phyloP scores from a whole-genome alignment of 345 rosid species.

The Eucalyptus lansdowneana region DNA sequence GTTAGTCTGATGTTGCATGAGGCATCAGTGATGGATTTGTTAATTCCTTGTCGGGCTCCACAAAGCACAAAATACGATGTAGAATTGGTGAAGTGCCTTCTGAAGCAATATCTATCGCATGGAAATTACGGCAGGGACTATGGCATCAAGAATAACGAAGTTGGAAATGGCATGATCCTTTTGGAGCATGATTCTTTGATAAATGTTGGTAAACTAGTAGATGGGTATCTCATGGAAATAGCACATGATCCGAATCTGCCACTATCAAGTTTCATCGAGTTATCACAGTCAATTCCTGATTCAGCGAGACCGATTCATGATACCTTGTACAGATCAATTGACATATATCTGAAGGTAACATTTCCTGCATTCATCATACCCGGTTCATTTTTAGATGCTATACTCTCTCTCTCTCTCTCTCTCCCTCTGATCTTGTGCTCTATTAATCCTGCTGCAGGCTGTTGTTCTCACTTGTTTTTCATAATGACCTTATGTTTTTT shows the following conservation, averaged over 20 bases:
- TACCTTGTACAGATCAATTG: slow-evolving; percentile 76
- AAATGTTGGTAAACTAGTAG: slow-evolving; percentile 54
- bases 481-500: background rate
- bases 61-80: slow-evolving; percentile 42
- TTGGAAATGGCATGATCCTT: slow-evolving; percentile 17
- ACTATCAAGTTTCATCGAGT: slow-evolving; percentile 34
- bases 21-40: slow-evolving; percentile 59
- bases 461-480: background rate
- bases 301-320: slow-evolving; percentile 67
- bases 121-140: slow-evolving; percentile 21
- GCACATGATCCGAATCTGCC: slow-evolving; percentile 36
- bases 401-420: background rate
- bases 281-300: slow-evolving; percentile 52
- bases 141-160: slow-evolving; percentile 20
- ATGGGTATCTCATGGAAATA: slow-evolving; percentile 58
- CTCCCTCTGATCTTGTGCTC: background rate
- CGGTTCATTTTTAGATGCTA: background rate
- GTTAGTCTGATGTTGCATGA: slow-evolving; percentile 58
- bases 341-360: slow-evolving; percentile 65
- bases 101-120: slow-evolving; percentile 24
- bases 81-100: slow-evolving; percentile 49
- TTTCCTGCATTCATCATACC: background rate
- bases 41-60: slow-evolving; percentile 38
- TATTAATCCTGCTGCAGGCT: background rate
- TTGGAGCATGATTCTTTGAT: slow-evolving; percentile 37